Evolutionary conservation across 2,329 filamentous ascomycete genomes (phyloP).

Genomic region (Aspergillus sp.): DNA sequence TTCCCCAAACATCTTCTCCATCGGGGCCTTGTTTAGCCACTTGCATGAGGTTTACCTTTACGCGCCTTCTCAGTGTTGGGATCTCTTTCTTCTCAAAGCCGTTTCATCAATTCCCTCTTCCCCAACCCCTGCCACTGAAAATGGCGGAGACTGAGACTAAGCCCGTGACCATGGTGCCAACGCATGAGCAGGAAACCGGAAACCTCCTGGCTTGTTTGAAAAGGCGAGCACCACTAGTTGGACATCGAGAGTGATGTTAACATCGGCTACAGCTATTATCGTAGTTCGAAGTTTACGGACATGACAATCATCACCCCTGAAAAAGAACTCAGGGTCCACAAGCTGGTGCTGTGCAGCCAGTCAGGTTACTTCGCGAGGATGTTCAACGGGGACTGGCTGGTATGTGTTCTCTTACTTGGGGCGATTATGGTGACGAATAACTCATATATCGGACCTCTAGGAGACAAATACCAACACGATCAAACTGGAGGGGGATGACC

Average conservation of each 20-base stretch:
- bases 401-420: neutral
- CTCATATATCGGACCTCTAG: neutral
- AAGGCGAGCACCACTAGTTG: neutral
- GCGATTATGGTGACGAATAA: neutral
- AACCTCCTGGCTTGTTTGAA: neutral
- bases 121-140: no score
- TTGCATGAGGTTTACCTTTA: neutral
- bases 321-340: neutral
- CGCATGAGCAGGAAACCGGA: neutral
- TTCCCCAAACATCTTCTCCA: neutral
- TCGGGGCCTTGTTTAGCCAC: neutral
- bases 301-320: neutral
- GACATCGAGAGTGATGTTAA: neutral
- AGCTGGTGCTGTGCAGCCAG: neutral
- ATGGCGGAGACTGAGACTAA: neutral
- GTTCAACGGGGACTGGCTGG: constrained; percentile 1
- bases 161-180: neutral
- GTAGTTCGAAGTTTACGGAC: constrained; percentile 1
- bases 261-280: neutral
- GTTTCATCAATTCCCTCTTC: neutral
- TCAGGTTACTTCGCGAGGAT: constrained; percentile 1
- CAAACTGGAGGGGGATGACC: neutral
- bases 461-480: neutral
- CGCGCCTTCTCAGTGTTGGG: neutral
- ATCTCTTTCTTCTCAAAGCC: neutral